Percentiles rank a stretch among this genome's conserved stretches.
Conservation (phyloP, 768 basidiomycete species). For the Cantharellus cinnabarinus region DNA sequence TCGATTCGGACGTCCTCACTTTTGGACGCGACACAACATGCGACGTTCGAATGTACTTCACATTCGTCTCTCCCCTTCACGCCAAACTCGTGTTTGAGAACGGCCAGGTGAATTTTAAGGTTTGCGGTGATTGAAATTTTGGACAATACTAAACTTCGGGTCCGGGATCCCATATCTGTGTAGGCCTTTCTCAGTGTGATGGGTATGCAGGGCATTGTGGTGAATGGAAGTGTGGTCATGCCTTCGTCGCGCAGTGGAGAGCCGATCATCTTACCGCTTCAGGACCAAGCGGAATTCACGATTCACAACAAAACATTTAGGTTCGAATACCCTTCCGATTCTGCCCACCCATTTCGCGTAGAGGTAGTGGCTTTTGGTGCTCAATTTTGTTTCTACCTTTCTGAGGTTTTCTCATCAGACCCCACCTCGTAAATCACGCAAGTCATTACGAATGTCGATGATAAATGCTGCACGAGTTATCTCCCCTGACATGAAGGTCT, state of each 20-base stretch:
- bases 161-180: neutral
- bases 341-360: constrained; percentile 24
- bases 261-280: constrained; percentile 22
- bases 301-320: constrained; percentile 48
- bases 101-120: constrained; percentile 25
- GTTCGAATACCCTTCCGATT: constrained; percentile 61
- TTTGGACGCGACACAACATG: constrained; percentile 47
- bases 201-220: constrained; percentile 32
- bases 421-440: constrained; percentile 15
- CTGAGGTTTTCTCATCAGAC: constrained; percentile 8
- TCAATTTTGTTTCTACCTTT: neutral
- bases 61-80: constrained; percentile 38
- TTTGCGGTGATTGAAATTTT: constrained; percentile 5
- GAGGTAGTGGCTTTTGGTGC: neutral
- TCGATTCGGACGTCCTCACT: constrained; percentile 45
- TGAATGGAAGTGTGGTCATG: constrained; percentile 44
- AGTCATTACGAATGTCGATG: constrained; percentile 50
- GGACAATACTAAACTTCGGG: neutral
- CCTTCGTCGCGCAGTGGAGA: constrained; percentile 20
- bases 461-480: constrained; percentile 57
- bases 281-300: constrained; percentile 44
- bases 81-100: constrained; percentile 50
- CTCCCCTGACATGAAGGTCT: constrained; percentile 28
- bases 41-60: constrained; percentile 50
- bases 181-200: constrained; percentile 51